phyloP scores from a whole-genome alignment of 2,329 filamentous ascomycete species.

The Claviceps pazoutovae region DNA sequence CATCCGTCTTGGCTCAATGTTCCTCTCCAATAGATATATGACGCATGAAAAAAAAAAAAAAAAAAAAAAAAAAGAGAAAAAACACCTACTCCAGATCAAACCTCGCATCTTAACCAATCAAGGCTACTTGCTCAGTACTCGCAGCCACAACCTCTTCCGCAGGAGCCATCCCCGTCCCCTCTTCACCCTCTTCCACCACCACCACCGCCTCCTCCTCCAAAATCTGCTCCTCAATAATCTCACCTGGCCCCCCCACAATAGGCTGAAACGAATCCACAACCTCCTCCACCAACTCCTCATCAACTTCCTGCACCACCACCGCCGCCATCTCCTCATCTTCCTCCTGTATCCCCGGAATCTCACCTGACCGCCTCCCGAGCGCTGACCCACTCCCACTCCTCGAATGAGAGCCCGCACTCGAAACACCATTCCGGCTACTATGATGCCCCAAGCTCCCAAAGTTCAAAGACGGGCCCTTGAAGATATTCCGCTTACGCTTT shows the following conservation, averaged over 20 bases:
- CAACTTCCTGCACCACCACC: slow-evolving; percentile 21
- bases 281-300: slow-evolving; percentile 29
- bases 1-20: no score
- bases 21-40: no score
- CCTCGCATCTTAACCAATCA: no score
- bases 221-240: slow-evolving; percentile 32
- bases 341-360: slow-evolving; percentile 54
- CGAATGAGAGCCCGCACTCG: slow-evolving; percentile 28
- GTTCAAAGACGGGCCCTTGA: slow-evolving; percentile 64
- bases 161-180: no score
- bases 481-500: slow-evolving; percentile 65
- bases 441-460: slow-evolving; percentile 28
- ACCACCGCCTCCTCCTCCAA: slow-evolving; percentile 19
- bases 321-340: slow-evolving; percentile 37
- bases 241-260: slow-evolving; percentile 29
- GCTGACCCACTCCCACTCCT: slow-evolving; percentile 49
- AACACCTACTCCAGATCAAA: no score
- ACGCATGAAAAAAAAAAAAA: no score
- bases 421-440: slow-evolving; percentile 24
- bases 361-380: slow-evolving; percentile 53
- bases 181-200: no score
- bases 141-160: no score
- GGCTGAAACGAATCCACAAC: slow-evolving; percentile 45
- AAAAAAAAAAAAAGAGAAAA: no score
- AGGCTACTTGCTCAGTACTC: no score